These are phyloP conservation scores for Monotropa hypopitys DNA, from an alignment of 179 eudicot genomes.

Conservation along the genomic window DNA sequence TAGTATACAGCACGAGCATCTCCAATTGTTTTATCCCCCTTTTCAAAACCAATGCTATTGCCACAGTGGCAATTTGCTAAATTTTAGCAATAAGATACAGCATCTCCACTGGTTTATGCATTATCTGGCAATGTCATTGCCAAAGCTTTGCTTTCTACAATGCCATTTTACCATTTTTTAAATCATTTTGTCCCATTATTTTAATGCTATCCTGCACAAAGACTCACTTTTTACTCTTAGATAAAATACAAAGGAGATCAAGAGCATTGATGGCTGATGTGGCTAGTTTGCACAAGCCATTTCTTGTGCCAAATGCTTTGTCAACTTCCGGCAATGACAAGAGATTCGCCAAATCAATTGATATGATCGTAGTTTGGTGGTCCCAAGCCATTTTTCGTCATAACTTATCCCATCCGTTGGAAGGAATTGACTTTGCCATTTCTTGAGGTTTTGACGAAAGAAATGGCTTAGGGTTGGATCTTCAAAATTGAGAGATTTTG, in stretches of 20 bases:
- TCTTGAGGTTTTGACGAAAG: background rate
- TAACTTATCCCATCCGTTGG: background rate
- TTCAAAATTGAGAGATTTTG: no score
- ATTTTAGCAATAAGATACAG: background rate
- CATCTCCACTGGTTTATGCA: background rate
- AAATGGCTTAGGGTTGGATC: background rate
- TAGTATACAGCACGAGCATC: background rate
- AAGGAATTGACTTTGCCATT: background rate
- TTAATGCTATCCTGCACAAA: background rate
- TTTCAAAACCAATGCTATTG: background rate
- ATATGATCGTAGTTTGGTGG: background rate
- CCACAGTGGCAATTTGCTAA: background rate
- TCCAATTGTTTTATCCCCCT: background rate
- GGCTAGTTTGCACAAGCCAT: background rate
- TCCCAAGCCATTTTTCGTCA: background rate
- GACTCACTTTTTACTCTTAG: background rate
- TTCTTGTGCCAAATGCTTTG: background rate
- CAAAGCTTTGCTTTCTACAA: background rate
- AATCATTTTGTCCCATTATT: background rate
- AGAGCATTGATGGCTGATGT: background rate
- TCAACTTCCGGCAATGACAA: background rate
- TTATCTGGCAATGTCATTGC: background rate
- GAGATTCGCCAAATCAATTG: background rate
- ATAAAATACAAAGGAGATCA: background rate
- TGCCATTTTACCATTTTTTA: background rate